Evolutionary conservation across 2,329 filamentous ascomycete genomes (phyloP).

Genomic region (Didymella exigua): DNA sequence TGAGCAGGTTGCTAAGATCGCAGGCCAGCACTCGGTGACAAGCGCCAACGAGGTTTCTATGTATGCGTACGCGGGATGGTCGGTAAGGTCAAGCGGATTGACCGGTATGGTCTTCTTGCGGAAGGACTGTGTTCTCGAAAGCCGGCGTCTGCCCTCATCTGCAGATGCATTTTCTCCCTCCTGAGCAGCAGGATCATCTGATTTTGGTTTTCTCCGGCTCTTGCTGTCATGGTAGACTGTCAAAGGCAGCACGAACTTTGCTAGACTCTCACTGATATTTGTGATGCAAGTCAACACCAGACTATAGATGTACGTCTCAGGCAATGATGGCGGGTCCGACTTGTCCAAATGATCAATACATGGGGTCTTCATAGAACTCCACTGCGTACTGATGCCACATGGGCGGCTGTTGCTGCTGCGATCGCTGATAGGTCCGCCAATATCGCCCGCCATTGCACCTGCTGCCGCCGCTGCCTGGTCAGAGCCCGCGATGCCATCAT

Average conservation of each 20-base stretch:
- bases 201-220: constrained; percentile 51
- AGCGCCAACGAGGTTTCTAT: constrained; percentile 80
- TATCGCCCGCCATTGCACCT: constrained; percentile 84
- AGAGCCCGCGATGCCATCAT: constrained; percentile 63
- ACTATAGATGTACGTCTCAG: constrained; percentile 93
- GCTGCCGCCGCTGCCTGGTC: constrained; percentile 91
- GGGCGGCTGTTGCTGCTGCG: constrained; percentile 65
- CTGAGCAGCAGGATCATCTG: constrained; percentile 32
- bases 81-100: constrained; percentile 78
- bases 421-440: constrained; percentile 69
- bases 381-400: constrained; percentile 84
- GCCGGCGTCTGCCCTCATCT: constrained; percentile 21
- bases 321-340: constrained; percentile 77
- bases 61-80: constrained; percentile 72
- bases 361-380: constrained; percentile 84
- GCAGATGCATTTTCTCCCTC: constrained; percentile 36
- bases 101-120: constrained; percentile 78
- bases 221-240: constrained; percentile 77
- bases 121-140: constrained; percentile 69
- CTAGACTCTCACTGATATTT: constrained; percentile 86
- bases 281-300: constrained; percentile 88
- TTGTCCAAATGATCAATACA: constrained; percentile 97
- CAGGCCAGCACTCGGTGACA: constrained; percentile 93
- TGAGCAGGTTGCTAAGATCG: constrained; percentile 90
- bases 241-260: constrained; percentile 89